Evolutionary conservation across 148 eudicot species (phyloP).

Genomic region (Selenicereus undatus): DNA sequence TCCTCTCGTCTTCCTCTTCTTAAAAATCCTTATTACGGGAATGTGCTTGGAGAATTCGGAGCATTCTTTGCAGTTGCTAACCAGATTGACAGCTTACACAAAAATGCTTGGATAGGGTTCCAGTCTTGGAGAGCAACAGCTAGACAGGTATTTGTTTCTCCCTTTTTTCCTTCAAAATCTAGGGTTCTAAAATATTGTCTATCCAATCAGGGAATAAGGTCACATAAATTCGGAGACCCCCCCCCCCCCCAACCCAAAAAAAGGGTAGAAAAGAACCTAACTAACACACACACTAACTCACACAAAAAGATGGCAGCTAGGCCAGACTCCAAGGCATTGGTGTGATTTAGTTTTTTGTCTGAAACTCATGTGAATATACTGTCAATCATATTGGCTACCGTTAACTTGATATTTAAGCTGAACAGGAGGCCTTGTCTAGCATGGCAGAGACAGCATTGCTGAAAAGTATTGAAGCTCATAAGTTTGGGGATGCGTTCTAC

Average conservation of each 20-base stretch:
- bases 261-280: too few relatives aligned
- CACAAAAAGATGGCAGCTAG: not conserved
- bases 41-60: conserved; percentile 73
- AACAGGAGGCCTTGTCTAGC: conserved; percentile 66
- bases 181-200: not conserved
- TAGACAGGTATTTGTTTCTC: conserved; percentile 43
- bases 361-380: not conserved
- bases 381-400: not conserved
- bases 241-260: not conserved
- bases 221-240: not conserved
- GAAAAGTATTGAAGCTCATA: conserved; percentile 53
- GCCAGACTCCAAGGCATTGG: not conserved
- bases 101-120: conserved; percentile 96
- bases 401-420: conserved; percentile 8
- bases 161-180: not conserved
- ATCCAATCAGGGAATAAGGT: not conserved
- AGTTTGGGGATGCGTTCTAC: conserved; percentile 69
- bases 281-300: not conserved
- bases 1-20: conserved; percentile 84
- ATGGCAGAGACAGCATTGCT: conserved; percentile 65
- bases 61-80: conserved; percentile 85
- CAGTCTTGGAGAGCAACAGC: conserved; percentile 93
- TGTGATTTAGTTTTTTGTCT: not conserved
- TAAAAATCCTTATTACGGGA: conserved; percentile 61
- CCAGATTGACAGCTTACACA: conserved; percentile 76